These are phyloP conservation scores for Eimeria acervulina DNA, from an alignment of 169 alveolate species.

Conservation along the genomic window DNA sequence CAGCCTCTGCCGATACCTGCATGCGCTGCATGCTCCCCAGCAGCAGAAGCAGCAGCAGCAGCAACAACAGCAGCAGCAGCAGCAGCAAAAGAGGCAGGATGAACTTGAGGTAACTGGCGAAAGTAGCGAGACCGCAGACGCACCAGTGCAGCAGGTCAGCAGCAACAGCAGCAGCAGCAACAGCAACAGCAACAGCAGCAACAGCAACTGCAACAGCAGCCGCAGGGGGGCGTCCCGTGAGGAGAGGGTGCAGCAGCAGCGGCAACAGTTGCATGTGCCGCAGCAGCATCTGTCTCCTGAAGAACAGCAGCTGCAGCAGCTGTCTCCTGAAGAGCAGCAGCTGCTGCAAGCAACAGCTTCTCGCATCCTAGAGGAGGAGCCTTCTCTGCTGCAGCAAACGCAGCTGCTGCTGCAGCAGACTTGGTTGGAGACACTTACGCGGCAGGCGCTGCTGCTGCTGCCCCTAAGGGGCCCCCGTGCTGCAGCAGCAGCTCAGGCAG, in stretches of 20 bases:
- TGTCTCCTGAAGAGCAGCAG: not conserved
- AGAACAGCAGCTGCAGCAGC: not conserved
- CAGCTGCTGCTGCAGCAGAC: slow-evolving; percentile 20
- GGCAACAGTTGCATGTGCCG: not conserved
- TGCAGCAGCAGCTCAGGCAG: not conserved
- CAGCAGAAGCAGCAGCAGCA: slow-evolving; percentile 30
- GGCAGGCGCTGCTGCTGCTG: slow-evolving; percentile 31
- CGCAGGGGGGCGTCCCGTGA: not conserved
- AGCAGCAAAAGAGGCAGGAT: too few relatives aligned
- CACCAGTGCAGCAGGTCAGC: too few relatives aligned
- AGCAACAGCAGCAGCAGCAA: not conserved
- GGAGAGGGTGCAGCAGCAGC: not conserved
- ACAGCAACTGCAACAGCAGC: not conserved
- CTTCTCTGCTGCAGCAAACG: not conserved
- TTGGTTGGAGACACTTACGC: not conserved
- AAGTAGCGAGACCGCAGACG: too few relatives aligned
- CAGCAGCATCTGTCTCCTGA: too few relatives aligned
- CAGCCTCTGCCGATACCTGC: slow-evolving; percentile 9
- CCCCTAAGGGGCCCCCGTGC: slow-evolving; percentile 22
- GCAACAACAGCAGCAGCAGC: too few relatives aligned
- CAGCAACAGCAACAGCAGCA: slow-evolving; percentile 23
- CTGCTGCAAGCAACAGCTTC: not conserved
- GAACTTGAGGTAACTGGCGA: too few relatives aligned
- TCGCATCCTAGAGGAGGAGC: not conserved
- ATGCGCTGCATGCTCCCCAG: not conserved